A percentile compares a stretch with the other conserved stretches of the same genome.
Evolutionary conservation across 2,329 filamentous ascomycete genomes (phyloP).

Genomic region (Paecilomyces sp.): DNA sequence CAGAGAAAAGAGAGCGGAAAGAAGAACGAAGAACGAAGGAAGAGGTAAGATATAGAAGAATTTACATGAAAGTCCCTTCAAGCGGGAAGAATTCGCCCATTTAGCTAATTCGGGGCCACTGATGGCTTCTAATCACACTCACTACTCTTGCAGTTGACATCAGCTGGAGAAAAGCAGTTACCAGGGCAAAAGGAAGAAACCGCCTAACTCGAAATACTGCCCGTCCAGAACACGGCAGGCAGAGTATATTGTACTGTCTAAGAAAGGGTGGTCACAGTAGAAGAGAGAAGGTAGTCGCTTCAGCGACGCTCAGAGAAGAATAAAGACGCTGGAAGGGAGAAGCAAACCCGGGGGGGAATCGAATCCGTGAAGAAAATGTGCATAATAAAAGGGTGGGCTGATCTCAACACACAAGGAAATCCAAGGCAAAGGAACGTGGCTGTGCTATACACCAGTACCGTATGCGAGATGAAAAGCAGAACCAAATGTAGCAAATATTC

Average conservation of each 20-base stretch:
- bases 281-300: not conserved
- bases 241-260: not conserved
- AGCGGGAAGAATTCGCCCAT: not conserved
- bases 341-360: not conserved
- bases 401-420: slow-evolving; percentile 2
- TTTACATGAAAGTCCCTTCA: not conserved
- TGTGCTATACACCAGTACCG: not conserved
- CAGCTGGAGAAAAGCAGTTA: not conserved
- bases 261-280: not conserved
- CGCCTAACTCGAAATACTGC: not conserved
- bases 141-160: not conserved
- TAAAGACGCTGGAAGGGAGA: not conserved
- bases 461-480: slow-evolving; percentile 1
- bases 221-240: not conserved
- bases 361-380: not conserved
- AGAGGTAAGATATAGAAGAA: not conserved
- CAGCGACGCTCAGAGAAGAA: not conserved
- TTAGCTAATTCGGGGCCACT: not conserved
- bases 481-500: slow-evolving; percentile 14
- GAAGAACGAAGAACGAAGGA: not conserved
- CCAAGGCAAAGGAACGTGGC: slow-evolving; percentile 2
- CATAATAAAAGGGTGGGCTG: not conserved
- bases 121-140: not conserved
- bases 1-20: not conserved
- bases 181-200: not conserved